phyloP scores from a whole-genome alignment of 139 green algal genomes.

The Monoraphidium neglectum region DNA sequence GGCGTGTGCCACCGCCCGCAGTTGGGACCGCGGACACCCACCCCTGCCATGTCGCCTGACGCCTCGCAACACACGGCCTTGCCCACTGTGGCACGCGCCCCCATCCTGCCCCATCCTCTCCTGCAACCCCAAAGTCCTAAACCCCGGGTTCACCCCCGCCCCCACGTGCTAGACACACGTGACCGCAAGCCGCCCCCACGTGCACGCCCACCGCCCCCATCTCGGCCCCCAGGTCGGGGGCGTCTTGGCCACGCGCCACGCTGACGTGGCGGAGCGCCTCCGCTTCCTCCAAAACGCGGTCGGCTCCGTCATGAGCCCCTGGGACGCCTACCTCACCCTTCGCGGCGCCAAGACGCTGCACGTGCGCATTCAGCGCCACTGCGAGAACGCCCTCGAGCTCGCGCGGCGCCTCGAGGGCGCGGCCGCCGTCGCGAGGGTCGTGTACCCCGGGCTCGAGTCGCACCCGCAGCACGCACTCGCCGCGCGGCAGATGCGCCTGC shows the following conservation, averaged over 20 bases:
- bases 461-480: constrained; percentile 7
- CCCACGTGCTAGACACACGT: no score
- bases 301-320: neutral
- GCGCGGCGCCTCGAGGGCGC: neutral
- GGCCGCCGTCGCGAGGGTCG: neutral
- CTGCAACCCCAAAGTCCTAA: no score
- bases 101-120: no score
- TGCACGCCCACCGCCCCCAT: no score
- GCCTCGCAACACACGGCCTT: no score
- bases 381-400: neutral
- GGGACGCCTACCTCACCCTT: neutral
- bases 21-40: no score
- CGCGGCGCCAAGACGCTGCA: constrained; percentile 5
- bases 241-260: neutral
- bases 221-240: no score
- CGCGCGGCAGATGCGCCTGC: constrained; percentile 1
- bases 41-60: no score
- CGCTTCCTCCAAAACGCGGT: neutral
- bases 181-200: no score
- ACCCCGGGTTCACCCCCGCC: no score
- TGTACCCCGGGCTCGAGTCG: neutral
- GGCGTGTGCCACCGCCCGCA: no score
- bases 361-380: neutral
- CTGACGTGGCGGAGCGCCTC: neutral
- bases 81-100: no score